Conservation (phyloP, 1,284 basidiomycete species). For the Peniophora sp. region DNA sequence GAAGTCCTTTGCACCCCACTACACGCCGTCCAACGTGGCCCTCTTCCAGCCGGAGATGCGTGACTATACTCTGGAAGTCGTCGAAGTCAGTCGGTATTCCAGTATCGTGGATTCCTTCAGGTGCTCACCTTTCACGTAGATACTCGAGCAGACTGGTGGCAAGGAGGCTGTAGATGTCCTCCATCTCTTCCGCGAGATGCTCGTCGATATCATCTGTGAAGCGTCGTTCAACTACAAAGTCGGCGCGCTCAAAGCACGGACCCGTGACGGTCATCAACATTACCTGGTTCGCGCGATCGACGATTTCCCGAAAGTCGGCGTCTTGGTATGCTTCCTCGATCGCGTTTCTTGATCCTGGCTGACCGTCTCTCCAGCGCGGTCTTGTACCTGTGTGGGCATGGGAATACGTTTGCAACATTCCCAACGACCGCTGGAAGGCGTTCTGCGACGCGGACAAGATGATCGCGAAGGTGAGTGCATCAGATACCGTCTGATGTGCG, state of each 20-base stretch:
- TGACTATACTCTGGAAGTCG: constrained; percentile 6
- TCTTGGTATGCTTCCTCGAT: neutral
- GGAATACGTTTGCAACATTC: neutral
- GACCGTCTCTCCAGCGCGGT: neutral
- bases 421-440: neutral
- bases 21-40: constrained; percentile 10
- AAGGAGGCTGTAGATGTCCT: constrained; percentile 9
- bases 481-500: neutral
- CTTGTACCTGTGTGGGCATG: neutral
- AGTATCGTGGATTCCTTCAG: neutral
- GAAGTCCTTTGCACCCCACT: constrained; percentile 11
- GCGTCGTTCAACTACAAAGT: constrained; percentile 9
- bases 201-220: constrained; percentile 9
- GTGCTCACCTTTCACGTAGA: neutral
- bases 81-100: constrained; percentile 4
- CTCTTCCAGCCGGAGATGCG: constrained; percentile 13
- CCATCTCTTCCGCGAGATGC: constrained; percentile 12
- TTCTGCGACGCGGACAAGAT: neutral
- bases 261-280: neutral
- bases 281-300: neutral
- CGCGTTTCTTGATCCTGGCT: neutral
- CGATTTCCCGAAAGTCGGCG: neutral
- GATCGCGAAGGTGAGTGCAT: neutral
- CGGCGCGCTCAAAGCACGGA: constrained; percentile 11
- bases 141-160: neutral